Evolutionary conservation across 2,329 filamentous ascomycete species (phyloP).

Genomic region (Apiospora koreana): DNA sequence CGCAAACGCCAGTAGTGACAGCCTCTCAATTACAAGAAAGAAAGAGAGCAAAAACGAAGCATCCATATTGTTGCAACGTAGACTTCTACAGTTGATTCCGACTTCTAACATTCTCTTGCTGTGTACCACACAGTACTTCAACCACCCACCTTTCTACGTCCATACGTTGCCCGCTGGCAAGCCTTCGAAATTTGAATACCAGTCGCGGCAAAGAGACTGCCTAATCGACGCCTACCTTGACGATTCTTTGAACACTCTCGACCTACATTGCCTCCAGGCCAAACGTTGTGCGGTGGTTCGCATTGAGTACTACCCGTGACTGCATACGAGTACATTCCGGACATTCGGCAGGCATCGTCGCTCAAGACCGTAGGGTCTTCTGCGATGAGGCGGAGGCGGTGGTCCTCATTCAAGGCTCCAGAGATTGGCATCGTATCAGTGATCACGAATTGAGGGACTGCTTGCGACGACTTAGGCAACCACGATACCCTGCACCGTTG

Average conservation of each 20-base stretch:
- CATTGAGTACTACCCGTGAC: neutral
- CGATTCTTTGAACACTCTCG: neutral
- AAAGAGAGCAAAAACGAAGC: neutral
- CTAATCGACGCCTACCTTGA: neutral
- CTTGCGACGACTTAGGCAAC: neutral
- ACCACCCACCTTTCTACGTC: neutral
- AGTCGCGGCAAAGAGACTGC: neutral
- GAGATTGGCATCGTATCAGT: constrained; percentile 24
- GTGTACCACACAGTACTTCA: neutral
- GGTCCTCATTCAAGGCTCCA: constrained; percentile 32
- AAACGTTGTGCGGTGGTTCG: neutral
- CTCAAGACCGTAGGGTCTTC: constrained; percentile 31
- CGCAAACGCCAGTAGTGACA: neutral
- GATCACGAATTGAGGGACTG: neutral
- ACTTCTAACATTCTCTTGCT: neutral
- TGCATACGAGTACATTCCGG: constrained; percentile 4
- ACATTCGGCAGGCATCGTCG: constrained; percentile 2
- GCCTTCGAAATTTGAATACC: neutral
- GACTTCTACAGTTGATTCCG: neutral
- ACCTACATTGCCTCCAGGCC: neutral
- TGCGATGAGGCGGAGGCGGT: constrained; percentile 38
- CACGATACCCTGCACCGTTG: neutral
- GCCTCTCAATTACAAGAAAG: neutral
- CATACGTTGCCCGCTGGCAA: neutral
- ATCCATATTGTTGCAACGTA: neutral